phyloP scores from a whole-genome alignment of 2,329 filamentous ascomycete species.

The Penicillium digitatum region DNA sequence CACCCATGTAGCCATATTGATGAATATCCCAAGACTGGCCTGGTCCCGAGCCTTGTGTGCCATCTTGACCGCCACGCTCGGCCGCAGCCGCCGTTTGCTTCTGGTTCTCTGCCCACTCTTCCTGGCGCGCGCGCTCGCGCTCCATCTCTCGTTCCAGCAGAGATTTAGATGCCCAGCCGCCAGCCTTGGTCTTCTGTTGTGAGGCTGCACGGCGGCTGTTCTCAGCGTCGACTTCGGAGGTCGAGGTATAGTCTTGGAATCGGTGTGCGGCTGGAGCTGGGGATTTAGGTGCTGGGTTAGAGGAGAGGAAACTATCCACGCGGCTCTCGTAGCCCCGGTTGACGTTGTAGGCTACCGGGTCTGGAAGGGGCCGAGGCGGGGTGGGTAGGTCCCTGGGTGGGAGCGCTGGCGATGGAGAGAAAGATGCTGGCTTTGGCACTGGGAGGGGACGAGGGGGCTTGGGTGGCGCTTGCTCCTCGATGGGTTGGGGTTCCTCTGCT shows the following conservation, averaged over 20 bases:
- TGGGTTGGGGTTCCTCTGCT: constrained; percentile 11
- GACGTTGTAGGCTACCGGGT: constrained; percentile 41
- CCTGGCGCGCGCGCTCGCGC: constrained; percentile 60
- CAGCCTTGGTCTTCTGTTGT: constrained; percentile 56
- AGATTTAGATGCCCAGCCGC: constrained; percentile 60
- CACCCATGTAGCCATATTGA: constrained; percentile 61
- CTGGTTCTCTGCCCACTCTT: constrained; percentile 62
- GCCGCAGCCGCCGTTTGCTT: constrained; percentile 48
- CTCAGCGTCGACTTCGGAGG: constrained; percentile 54
- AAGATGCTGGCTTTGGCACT: constrained; percentile 21
- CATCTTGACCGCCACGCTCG: constrained; percentile 37
- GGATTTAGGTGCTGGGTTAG: constrained; percentile 50
- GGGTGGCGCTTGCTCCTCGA: constrained; percentile 21
- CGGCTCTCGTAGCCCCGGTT: constrained; percentile 39
- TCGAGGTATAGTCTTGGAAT: constrained; percentile 48
- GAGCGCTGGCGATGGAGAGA: constrained; percentile 5
- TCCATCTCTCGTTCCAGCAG: constrained; percentile 65
- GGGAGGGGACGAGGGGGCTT: constrained; percentile 32
- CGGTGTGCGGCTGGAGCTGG: constrained; percentile 39
- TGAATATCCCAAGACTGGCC: constrained; percentile 58
- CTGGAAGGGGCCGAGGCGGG: constrained; percentile 45
- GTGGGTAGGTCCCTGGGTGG: constrained; percentile 21
- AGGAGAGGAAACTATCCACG: constrained; percentile 54
- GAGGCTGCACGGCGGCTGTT: constrained; percentile 53
- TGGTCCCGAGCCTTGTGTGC: constrained; percentile 48